A percentile compares a stretch with the other conserved stretches of the same genome.
phyloP scores from a whole-genome alignment of 208 protist species.

The Willaertia magna region DNA sequence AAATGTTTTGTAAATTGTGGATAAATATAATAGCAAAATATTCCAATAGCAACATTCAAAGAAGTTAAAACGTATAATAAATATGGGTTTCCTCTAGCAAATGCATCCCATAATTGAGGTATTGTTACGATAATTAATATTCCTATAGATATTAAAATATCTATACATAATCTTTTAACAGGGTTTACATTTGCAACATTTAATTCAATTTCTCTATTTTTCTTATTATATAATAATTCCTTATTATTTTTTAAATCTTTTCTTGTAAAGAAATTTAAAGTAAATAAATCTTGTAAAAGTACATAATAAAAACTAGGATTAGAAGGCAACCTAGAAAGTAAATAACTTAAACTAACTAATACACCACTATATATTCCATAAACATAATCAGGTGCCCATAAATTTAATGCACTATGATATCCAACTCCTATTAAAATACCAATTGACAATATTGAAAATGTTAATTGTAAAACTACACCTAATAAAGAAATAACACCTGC shows the following conservation, averaged over 20 bases:
- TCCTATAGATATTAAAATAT: not conserved
- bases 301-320: not conserved
- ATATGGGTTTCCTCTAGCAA: not conserved
- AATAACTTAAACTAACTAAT: not conserved
- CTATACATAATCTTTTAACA: not conserved
- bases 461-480: not conserved
- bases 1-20: not conserved
- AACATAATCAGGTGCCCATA: not conserved
- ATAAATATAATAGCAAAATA: not conserved
- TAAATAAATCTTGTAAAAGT: not conserved
- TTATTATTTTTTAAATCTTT: not conserved
- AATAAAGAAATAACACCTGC: not conserved
- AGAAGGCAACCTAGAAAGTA: not conserved
- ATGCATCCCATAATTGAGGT: not conserved
- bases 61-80: not conserved
- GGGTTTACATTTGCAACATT: not conserved
- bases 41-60: not conserved
- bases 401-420: not conserved
- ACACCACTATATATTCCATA: not conserved
- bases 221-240: not conserved
- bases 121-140: not conserved
- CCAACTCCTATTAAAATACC: not conserved
- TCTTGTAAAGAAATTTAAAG: not conserved
- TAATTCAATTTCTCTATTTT: not conserved
- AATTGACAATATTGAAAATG: not conserved